Base-by-base conservation (phyloP, 2,329 filamentous ascomycete species). In the Exserohilum turcica region DNA sequence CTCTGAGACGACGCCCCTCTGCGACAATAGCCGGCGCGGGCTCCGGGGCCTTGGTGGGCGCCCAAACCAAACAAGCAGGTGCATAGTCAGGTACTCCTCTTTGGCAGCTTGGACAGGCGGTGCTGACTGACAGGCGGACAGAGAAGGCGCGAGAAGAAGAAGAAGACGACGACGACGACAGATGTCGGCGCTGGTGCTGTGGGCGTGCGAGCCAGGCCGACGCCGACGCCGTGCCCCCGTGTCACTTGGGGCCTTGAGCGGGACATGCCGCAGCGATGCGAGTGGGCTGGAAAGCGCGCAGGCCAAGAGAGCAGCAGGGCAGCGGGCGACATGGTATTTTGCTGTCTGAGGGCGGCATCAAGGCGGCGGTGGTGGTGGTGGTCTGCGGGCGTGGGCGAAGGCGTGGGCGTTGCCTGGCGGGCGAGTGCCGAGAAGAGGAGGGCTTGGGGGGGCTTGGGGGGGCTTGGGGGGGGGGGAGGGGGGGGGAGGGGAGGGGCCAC, bases 221-320 rank as follows among this genome's bases (percentile, higher is more conserved):
- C n/a, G n/a, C n/a, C n/a, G n/a, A n/a, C n/a, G n/a, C n/a, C n/a
- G 21, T 24, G 21, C 21, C 21, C 21, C 7, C 42, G 33, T 35
- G 40, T 43, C 35, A 24, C 21, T 43, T 52, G 42, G 42, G 48
- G 46, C 16, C 35, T 46, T 52, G 42, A 36, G 42, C 48, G 48
- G 48, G 42, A 52, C n/a, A 43, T 46, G 48, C 28, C 48, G 46
- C 42, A 42, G n/a, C 40, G 42, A 46, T 52, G 48, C 42, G 46
- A 52, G 48, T 42, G 48, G 15, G 28, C 48, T 51, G 36, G 42
- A 45, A 46, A n/a, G 49, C 43, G 39, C 44, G 48, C 18, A 44
- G 48, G 40, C 40, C 27, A 45, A 24, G 21, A 24, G 4, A 24
- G 4, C 4, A 7, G 7, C 21, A 24, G 21, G 36, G 48, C 33